Evolutionary conservation across 768 basidiomycete species (phyloP).

Genomic region (Suillus occidentalis): DNA sequence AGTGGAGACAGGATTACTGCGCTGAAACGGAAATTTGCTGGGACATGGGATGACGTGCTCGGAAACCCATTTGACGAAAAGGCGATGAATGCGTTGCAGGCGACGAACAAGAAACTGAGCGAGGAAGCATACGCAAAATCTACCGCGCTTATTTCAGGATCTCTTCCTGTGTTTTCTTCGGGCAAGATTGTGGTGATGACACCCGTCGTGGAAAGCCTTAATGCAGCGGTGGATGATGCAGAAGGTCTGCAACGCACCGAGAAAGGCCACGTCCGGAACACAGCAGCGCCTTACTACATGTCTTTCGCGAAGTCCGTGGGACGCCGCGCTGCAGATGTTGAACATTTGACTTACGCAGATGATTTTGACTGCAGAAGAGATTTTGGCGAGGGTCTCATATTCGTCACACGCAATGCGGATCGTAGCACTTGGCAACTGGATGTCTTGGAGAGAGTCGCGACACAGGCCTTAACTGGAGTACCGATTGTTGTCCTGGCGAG

Average conservation of each 20-base stretch:
- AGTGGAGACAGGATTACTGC: constrained; percentile 47
- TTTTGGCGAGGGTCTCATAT: constrained; percentile 32
- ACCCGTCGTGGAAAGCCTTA: constrained; percentile 56
- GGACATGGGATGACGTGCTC: constrained; percentile 44
- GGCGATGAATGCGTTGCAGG: constrained; percentile 32
- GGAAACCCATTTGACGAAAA: constrained; percentile 25
- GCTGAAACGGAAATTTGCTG: constrained; percentile 54
- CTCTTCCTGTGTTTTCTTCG: constrained; percentile 28
- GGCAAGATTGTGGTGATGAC: constrained; percentile 49
- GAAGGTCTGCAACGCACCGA: constrained; percentile 44
- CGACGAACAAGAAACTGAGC: constrained; percentile 43
- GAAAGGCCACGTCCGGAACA: constrained; percentile 51
- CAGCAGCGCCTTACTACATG: constrained; percentile 54
- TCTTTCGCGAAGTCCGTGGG: constrained; percentile 45
- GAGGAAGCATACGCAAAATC: constrained; percentile 46
- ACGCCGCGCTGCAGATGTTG: constrained; percentile 28
- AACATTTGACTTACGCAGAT: constrained; percentile 49
- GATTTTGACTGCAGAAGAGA: constrained; percentile 3
- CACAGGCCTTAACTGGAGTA: constrained; percentile 13
- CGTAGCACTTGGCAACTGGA: constrained; percentile 52
- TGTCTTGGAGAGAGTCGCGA: constrained; percentile 33
- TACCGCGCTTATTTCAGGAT: constrained; percentile 47
- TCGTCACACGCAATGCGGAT: constrained; percentile 60
- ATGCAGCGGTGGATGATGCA: constrained; percentile 60
- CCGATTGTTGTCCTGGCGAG: constrained; percentile 54